A percentile compares a stretch with the other conserved stretches of the same genome.
phyloP scores from a whole-genome alignment of 345 rosid species.

The Moringa oleifera region DNA sequence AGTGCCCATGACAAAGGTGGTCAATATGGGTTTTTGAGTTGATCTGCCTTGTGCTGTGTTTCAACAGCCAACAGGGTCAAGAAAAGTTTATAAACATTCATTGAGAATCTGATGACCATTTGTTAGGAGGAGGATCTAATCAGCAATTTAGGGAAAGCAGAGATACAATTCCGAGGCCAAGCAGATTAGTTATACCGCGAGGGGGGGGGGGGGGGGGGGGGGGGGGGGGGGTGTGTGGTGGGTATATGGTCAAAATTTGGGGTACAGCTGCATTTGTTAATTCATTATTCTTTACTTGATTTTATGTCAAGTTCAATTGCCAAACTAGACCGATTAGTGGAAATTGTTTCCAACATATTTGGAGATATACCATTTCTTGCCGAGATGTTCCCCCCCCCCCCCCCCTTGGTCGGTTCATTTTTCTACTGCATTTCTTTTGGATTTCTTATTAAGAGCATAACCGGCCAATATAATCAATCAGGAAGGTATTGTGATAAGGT shows the following conservation, averaged over 20 bases:
- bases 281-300: constrained; percentile 30
- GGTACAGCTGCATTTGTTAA: constrained; percentile 25
- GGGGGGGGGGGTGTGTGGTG: too few relatives aligned
- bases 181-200: constrained; percentile 21
- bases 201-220: too few relatives aligned
- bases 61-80: constrained; percentile 9
- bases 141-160: constrained; percentile 11
- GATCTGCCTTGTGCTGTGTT: constrained; percentile 6
- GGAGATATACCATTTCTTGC: too few relatives aligned
- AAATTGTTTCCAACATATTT: too few relatives aligned
- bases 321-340: background rate
- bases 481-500: too few relatives aligned
- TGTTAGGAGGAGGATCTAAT: constrained; percentile 7
- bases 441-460: too few relatives aligned
- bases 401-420: too few relatives aligned
- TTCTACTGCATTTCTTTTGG: too few relatives aligned
- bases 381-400: too few relatives aligned
- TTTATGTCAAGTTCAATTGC: background rate
- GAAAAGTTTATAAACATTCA: constrained; percentile 6
- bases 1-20: constrained; percentile 9
- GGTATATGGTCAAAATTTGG: too few relatives aligned
- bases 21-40: constrained; percentile 6
- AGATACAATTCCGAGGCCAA: constrained; percentile 12
- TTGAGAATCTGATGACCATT: constrained; percentile 11
- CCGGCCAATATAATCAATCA: too few relatives aligned